phyloP scores from a whole-genome alignment of 1,139 yeast genomes.

The Hemisphaericaspora xylanilytica region DNA sequence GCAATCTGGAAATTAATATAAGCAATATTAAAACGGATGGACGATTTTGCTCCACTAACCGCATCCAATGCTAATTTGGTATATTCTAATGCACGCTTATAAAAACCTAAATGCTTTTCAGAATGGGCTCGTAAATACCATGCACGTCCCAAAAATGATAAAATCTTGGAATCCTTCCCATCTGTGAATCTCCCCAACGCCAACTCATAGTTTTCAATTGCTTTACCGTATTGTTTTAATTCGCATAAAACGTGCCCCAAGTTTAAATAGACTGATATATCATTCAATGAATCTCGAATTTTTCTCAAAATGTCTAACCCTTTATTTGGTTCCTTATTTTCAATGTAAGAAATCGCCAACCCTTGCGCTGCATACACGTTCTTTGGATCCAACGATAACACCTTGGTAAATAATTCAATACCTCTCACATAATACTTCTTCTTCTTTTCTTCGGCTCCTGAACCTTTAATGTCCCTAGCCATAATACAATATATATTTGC shows the following conservation, averaged over 20 bases:
- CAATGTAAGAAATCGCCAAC: conserved; percentile 88
- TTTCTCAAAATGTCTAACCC: conserved; percentile 88
- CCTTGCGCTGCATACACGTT: conserved; percentile 99
- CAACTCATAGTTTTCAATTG: conserved; percentile 84
- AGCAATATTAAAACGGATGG: conserved; percentile 76
- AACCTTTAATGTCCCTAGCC: conserved; percentile 71
- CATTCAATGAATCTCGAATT: conserved; percentile 84
- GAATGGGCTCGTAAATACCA: conserved; percentile 82
- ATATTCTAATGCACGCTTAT: conserved; percentile 61
- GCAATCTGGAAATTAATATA: conserved; percentile 86
- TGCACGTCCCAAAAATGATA: conserved; percentile 79
- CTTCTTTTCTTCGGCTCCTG: conserved; percentile 60
- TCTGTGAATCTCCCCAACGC: conserved; percentile 68
- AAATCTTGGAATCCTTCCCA: conserved; percentile 61
- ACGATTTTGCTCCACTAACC: conserved; percentile 31
- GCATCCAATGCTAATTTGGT: conserved; percentile 55
- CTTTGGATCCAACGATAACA: conserved; percentile 74
- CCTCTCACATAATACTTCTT: conserved; percentile 83
- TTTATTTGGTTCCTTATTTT: conserved; percentile 69
- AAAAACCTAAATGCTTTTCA: conserved; percentile 62
- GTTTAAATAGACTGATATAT: conserved; percentile 78
- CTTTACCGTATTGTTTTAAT: conserved; percentile 76
- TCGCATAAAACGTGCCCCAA: conserved; percentile 87
- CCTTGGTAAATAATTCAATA: conserved; percentile 86
- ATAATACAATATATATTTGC: conserved; percentile 83